Evolutionary conservation across 345 rosid species (phyloP).

Genomic region (Reutealis trisperma): DNA sequence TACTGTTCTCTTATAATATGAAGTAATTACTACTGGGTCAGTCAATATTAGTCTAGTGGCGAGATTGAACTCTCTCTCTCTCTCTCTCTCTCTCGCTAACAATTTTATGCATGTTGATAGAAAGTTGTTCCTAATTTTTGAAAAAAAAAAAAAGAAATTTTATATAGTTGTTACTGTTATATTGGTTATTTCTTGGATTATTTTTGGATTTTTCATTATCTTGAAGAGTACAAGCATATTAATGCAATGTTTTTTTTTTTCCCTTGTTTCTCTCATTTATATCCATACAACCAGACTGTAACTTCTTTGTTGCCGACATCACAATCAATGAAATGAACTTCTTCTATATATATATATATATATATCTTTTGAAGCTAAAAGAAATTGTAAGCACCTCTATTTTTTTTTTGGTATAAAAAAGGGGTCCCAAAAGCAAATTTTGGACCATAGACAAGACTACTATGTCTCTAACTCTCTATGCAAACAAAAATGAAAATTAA

Average conservation of each 20-base stretch:
- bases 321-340: constrained; percentile 1
- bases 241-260: constrained; percentile 8
- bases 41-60: no score
- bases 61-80: no score
- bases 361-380: neutral
- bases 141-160: neutral
- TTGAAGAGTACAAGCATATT: neutral
- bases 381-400: neutral
- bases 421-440: neutral
- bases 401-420: neutral
- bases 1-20: no score
- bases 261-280: constrained; percentile 3
- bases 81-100: neutral
- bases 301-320: constrained; percentile 38
- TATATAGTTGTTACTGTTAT: constrained; percentile 8
- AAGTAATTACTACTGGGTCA: no score
- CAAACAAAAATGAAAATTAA: neutral
- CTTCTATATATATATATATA: no score
- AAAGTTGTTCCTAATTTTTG: no score
- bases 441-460: neutral
- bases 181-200: constrained; percentile 24
- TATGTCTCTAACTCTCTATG: neutral
- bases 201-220: neutral
- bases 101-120: neutral
- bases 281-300: constrained; percentile 17